phyloP scores from a whole-genome alignment of 371 early-diverging fungal genomes.

The Circinella minor region DNA sequence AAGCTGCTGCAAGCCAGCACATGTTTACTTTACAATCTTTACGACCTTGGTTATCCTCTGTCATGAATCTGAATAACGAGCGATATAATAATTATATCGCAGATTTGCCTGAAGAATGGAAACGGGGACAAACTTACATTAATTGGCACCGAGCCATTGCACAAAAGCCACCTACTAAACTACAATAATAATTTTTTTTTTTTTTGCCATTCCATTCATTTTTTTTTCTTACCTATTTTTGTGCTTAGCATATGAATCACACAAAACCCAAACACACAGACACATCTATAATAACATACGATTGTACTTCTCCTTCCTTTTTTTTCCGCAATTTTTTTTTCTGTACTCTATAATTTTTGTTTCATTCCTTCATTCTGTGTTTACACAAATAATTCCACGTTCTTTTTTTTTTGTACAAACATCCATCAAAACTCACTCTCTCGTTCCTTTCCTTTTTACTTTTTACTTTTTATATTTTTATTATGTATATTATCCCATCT shows the following conservation, averaged over 20 bases:
- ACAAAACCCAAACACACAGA: background rate
- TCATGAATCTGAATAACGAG: slow-evolving; percentile 33
- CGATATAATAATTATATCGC: slow-evolving; percentile 38
- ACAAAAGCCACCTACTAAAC: slow-evolving; percentile 37
- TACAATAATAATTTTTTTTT: background rate
- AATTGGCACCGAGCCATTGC: slow-evolving; percentile 53
- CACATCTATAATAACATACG: too few relatives aligned
- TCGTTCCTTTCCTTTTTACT: too few relatives aligned
- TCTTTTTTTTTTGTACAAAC: background rate
- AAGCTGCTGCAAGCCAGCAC: slow-evolving; percentile 33
- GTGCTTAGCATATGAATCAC: background rate
- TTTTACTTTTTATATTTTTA: background rate
- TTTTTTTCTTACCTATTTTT: background rate
- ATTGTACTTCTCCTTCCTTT: too few relatives aligned
- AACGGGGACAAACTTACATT: slow-evolving; percentile 36
- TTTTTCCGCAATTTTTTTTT: too few relatives aligned
- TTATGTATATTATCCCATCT: background rate
- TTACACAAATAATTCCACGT: background rate
- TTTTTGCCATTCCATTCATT: background rate
- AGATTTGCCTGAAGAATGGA: slow-evolving; percentile 45
- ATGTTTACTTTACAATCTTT: slow-evolving; percentile 38
- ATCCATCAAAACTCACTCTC: too few relatives aligned
- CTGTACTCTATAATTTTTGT: background rate
- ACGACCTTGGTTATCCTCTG: slow-evolving; percentile 40
- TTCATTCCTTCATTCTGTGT: background rate